Percentiles rank a stretch among this genome's conserved stretches.
phyloP scores from a whole-genome alignment of 352 stramenopile species.

The Thalassiosira oceanica region DNA sequence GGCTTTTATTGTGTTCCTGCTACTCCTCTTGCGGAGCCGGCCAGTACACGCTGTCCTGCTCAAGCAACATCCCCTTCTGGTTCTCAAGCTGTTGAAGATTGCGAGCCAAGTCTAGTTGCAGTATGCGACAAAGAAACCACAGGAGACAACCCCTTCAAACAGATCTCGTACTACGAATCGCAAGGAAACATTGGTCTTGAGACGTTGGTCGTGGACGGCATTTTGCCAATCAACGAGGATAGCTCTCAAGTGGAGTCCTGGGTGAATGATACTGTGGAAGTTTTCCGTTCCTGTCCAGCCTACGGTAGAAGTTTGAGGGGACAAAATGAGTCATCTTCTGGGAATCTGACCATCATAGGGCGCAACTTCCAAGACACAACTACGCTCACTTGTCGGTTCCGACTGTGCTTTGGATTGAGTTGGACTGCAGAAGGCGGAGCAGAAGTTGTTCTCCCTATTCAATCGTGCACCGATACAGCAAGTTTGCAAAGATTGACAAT shows the following conservation, averaged over 20 bases:
- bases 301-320: constrained; percentile 29
- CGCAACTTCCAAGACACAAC: constrained; percentile 90
- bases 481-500: constrained; percentile 27
- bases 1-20: constrained; percentile 90
- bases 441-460: constrained; percentile 19
- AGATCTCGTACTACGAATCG: constrained; percentile 76
- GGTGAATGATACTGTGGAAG: constrained; percentile 94
- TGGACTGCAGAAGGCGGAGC: constrained; percentile 17
- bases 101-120: constrained; percentile 85
- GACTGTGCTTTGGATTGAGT: constrained; percentile 33
- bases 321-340: constrained; percentile 53
- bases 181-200: constrained; percentile 84
- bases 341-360: constrained; percentile 89
- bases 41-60: constrained; percentile 88
- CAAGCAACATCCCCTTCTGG: constrained; percentile 87
- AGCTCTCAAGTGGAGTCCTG: constrained; percentile 78
- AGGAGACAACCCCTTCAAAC: constrained; percentile 65
- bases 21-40: constrained; percentile 84
- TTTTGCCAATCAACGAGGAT: constrained; percentile 89
- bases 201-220: constrained; percentile 86
- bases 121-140: constrained; percentile 91
- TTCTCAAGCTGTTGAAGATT: constrained; percentile 85
- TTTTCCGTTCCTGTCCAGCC: constrained; percentile 86
- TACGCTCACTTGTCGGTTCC: constrained; percentile 85
- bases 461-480: constrained; percentile 8